phyloP scores from a whole-genome alignment of 352 stramenopile species.

The Phytophthora gonapodyides region DNA sequence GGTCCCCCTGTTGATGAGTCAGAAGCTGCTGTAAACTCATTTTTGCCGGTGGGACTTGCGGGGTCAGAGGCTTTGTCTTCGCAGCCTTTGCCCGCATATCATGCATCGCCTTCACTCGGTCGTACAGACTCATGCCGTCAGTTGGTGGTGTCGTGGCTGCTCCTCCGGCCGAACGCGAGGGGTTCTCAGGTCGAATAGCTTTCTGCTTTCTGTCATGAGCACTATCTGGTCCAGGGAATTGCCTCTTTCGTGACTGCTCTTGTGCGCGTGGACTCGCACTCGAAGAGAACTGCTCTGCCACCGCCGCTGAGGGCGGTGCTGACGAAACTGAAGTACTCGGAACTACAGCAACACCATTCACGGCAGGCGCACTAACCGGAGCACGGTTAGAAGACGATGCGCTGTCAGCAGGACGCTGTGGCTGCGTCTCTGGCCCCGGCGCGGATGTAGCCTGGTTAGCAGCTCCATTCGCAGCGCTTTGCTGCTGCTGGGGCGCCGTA shows the following conservation, averaged over 20 bases:
- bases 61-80: slow-evolving; percentile 1
- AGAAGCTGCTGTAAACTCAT: slow-evolving; percentile 21
- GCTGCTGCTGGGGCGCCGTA: slow-evolving; percentile 8
- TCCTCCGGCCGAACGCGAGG: slow-evolving; percentile 11
- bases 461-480: slow-evolving; percentile 6
- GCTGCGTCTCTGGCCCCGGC: not conserved
- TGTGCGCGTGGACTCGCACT: slow-evolving; percentile 5
- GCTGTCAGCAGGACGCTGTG: not conserved
- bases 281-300: not conserved
- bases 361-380: not conserved
- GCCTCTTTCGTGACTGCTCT: slow-evolving; percentile 36
- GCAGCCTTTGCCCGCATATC: slow-evolving; percentile 33
- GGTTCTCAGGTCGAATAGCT: slow-evolving; percentile 4
- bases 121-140: slow-evolving; percentile 50
- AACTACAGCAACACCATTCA: slow-evolving; percentile 6
- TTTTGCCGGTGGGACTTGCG: slow-evolving; percentile 21
- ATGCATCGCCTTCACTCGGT: slow-evolving; percentile 51
- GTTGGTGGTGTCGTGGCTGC: slow-evolving; percentile 2
- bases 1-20: slow-evolving; percentile 18
- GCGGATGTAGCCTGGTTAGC: not conserved
- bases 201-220: slow-evolving; percentile 22
- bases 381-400: slow-evolving; percentile 1
- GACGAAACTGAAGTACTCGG: slow-evolving; percentile 3
- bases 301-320: not conserved
- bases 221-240: slow-evolving; percentile 27